phyloP scores from a whole-genome alignment of 768 basidiomycete species.

The Boletus huronensis region DNA sequence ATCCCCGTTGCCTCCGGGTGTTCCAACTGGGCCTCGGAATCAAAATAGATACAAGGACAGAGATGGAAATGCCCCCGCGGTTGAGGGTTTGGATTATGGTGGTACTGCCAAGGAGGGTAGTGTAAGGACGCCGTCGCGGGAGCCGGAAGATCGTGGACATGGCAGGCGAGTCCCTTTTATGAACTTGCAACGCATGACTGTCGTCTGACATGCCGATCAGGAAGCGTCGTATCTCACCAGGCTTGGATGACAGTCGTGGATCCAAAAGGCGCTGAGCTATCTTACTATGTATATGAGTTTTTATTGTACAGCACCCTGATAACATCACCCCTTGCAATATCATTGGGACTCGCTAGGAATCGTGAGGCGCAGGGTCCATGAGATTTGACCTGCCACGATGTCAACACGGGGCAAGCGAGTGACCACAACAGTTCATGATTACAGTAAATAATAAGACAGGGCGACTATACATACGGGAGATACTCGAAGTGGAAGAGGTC shows the following conservation, averaged over 20 bases:
- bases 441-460: constrained; percentile 23
- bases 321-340: constrained; percentile 7
- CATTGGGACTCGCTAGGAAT: neutral
- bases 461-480: constrained; percentile 14
- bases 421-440: constrained; percentile 7
- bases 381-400: neutral
- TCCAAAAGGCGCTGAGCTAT: constrained; percentile 64
- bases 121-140: constrained; percentile 56
- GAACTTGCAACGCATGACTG: neutral
- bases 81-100: constrained; percentile 87
- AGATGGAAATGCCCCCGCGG: constrained; percentile 79
- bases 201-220: constrained; percentile 33
- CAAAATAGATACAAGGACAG: constrained; percentile 90
- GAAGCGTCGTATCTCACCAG: constrained; percentile 73
- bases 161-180: constrained; percentile 43
- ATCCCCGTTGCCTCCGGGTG: constrained; percentile 81
- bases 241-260: constrained; percentile 61
- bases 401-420: too few species aligned
- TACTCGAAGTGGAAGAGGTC: constrained; percentile 7
- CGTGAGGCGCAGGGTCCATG: neutral
- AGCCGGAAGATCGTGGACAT: constrained; percentile 64
- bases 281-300: constrained; percentile 26
- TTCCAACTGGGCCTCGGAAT: constrained; percentile 84
- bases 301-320: constrained; percentile 27
- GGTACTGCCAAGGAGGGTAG: constrained; percentile 47